phyloP scores from a whole-genome alignment of 345 rosid species.

The Bruguiera gymnorhiza region DNA sequence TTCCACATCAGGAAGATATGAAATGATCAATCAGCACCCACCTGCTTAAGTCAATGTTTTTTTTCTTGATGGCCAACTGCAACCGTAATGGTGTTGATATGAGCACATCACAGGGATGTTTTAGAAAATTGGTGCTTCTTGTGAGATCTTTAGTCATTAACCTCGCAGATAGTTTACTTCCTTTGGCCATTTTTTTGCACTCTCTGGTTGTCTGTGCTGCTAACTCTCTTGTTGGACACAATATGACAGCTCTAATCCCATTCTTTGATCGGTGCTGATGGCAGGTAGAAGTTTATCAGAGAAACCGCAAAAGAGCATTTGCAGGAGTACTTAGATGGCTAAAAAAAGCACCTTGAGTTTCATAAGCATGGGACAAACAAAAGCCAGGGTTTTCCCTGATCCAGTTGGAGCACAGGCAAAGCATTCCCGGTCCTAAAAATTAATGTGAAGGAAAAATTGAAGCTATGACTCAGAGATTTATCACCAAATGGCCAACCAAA shows the following conservation, averaged over 20 bases:
- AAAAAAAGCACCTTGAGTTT: conserved; percentile 68
- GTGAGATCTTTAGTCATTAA: conserved; percentile 75
- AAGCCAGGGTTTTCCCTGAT: conserved; percentile 90
- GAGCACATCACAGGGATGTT: conserved; percentile 72
- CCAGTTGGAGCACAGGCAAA: conserved; percentile 98
- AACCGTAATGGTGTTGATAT: conserved; percentile 83
- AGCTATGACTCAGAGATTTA: not conserved
- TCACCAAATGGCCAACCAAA: not conserved
- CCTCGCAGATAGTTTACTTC: conserved; percentile 61
- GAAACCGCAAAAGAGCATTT: conserved; percentile 15
- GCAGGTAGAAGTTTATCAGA: conserved; percentile 11
- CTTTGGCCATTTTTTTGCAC: conserved; percentile 79
- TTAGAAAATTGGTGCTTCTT: conserved; percentile 57
- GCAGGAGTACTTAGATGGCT: not conserved
- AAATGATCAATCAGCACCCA: conserved; percentile 28
- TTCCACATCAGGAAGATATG: not conserved
- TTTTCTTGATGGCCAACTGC: conserved; percentile 57
- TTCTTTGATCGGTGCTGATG: conserved; percentile 54
- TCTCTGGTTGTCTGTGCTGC: conserved; percentile 90
- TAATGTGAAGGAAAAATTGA: not conserved
- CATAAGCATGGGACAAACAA: conserved; percentile 87
- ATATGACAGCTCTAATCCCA: conserved; percentile 78
- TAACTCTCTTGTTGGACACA: conserved; percentile 88
- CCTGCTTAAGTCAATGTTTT: conserved; percentile 84
- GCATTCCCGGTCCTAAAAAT: conserved; percentile 76